These are phyloP conservation scores for Onygenales sp. DNA, from an alignment of 2,329 filamentous ascomycete species.

Conservation along the genomic window DNA sequence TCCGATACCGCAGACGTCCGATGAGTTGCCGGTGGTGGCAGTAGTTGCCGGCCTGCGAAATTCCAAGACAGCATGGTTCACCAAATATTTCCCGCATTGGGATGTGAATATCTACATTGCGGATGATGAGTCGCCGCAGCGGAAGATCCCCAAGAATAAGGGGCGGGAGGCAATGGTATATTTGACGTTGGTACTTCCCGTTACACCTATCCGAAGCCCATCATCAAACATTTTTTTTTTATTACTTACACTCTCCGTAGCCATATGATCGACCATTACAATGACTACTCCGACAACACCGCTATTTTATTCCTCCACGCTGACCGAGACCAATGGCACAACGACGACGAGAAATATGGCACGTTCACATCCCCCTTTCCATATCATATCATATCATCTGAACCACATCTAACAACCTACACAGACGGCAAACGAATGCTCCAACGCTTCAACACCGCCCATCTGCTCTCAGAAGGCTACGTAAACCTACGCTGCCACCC, in stretches of 20 bases:
- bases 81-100: not conserved
- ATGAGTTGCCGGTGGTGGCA: not conserved
- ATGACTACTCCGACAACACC: conserved; percentile 28
- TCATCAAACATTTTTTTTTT: not conserved
- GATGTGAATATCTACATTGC: conserved; percentile 30
- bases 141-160: conserved; percentile 30
- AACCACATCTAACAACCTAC: not conserved
- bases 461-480: conserved; percentile 36
- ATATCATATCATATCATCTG: not conserved
- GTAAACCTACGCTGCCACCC: conserved; percentile 53
- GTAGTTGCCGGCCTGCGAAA: not conserved
- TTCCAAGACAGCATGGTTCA: conserved; percentile 1
- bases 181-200: conserved; percentile 21
- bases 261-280: conserved; percentile 43
- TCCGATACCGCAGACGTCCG: not conserved
- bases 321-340: conserved; percentile 18
- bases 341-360: conserved; percentile 4
- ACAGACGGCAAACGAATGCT: conserved; percentile 1
- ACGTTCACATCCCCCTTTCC: not conserved
- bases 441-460: not conserved
- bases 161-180: conserved; percentile 46
- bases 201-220: not conserved
- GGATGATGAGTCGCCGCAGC: conserved; percentile 19
- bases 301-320: conserved; percentile 38
- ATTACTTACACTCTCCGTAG: not conserved